Percentiles rank a stretch among this genome's conserved stretches.
Conservation (phyloP, 208 protist species). For the Baffinella frigidus region DNA sequence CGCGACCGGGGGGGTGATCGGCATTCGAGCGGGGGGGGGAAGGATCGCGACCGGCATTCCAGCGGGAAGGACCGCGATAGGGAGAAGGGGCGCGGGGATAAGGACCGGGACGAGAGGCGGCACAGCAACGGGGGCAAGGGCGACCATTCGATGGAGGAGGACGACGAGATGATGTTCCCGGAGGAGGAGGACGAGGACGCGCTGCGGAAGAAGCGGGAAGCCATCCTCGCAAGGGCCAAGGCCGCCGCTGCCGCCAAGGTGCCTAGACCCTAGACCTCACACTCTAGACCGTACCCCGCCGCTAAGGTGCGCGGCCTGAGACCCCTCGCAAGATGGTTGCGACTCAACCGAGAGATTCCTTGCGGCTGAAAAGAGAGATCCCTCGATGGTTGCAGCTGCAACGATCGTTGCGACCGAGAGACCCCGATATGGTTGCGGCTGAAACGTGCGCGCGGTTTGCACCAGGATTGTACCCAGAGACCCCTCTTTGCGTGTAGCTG, state of each 20-base stretch:
- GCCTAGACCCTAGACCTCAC: background rate
- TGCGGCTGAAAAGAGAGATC: too few species aligned
- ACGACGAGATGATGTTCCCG: background rate
- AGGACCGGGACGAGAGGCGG: background rate
- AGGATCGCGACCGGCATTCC: background rate
- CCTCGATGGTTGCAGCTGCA: too few species aligned
- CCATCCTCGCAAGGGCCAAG: conserved; percentile 51
- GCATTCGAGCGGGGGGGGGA: background rate
- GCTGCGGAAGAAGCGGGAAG: conserved; percentile 39
- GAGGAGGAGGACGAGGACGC: conserved; percentile 54
- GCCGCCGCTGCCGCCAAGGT: background rate
- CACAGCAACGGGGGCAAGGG: background rate
- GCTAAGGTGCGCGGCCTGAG: too few species aligned
- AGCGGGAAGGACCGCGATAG: background rate
- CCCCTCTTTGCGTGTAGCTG: too few species aligned
- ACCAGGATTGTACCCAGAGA: too few species aligned
- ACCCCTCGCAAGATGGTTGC: too few species aligned
- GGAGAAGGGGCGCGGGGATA: background rate
- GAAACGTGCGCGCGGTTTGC: too few species aligned
- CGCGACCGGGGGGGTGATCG: background rate
- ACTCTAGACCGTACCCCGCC: background rate
- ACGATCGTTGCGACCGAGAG: too few species aligned
- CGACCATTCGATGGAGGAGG: background rate
- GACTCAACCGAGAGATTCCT: too few species aligned
- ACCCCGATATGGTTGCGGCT: too few species aligned